Conservation (phyloP, 108 stramenopile genomes). For the Cyclotella sp. region DNA sequence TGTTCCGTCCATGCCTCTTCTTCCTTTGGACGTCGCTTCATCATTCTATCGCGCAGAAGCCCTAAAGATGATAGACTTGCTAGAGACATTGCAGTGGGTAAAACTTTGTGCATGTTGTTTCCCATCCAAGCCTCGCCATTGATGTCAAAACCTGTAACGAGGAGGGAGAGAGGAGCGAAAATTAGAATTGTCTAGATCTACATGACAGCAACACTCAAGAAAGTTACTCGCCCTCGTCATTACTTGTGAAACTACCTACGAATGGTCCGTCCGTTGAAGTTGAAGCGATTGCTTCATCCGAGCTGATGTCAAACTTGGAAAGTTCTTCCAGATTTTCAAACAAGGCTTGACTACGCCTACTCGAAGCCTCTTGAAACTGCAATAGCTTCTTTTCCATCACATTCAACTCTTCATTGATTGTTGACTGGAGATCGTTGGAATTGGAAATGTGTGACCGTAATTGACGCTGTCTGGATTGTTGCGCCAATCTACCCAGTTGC, state of each 20-base stretch:
- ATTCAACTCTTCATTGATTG: conserved; percentile 8
- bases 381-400: conserved; percentile 7
- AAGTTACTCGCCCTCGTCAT: not conserved
- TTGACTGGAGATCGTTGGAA: conserved; percentile 4
- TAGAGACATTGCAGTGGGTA: conserved; percentile 4
- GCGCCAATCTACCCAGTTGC: not conserved
- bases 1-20: not conserved
- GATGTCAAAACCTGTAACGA: not conserved
- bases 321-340: not conserved
- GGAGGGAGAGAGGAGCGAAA: not conserved
- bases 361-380: conserved; percentile 13
- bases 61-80: conserved; percentile 16
- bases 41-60: conserved; percentile 5
- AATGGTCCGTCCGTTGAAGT: not conserved
- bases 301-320: not conserved
- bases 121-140: not conserved
- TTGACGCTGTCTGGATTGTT: conserved; percentile 5
- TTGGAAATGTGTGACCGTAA: not conserved
- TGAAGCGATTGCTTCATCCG: not conserved
- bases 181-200: not conserved
- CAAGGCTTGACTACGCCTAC: conserved; percentile 10
- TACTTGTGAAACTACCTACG: not conserved
- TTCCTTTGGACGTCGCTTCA: conserved; percentile 15
- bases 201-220: not conserved
- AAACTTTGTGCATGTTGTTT: not conserved